phyloP scores from a whole-genome alignment of 2,329 filamentous ascomycete species.

The Microdochium bolleyi region DNA sequence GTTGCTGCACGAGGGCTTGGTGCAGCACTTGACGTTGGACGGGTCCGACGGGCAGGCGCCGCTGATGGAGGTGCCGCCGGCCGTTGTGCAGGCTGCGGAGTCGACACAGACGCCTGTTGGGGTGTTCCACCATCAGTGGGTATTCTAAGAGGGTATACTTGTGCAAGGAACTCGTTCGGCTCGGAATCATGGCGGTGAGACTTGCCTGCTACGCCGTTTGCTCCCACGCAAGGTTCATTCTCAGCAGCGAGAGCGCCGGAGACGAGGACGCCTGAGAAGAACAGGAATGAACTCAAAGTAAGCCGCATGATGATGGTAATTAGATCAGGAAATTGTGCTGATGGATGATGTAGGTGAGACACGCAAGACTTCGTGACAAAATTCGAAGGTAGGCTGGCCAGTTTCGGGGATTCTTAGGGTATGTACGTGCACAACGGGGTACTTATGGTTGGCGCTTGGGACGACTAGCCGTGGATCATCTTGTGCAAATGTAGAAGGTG shows the following conservation, averaged over 20 bases:
- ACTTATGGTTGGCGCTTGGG: no score
- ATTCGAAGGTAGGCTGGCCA: no score
- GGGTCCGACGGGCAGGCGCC: constrained; percentile 29
- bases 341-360: no score
- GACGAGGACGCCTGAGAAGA: constrained; percentile 1
- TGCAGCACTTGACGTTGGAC: constrained; percentile 31
- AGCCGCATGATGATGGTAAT: not conserved
- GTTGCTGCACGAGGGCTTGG: constrained; percentile 25
- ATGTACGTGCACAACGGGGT: no score
- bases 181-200: constrained; percentile 5
- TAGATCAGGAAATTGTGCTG: no score
- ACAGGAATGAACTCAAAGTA: not conserved
- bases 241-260: constrained; percentile 13
- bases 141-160: not conserved
- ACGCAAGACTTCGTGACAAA: no score
- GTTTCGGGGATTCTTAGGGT: no score
- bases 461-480: no score
- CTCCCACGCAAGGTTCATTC: constrained; percentile 23
- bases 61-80: constrained; percentile 26
- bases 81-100: constrained; percentile 22
- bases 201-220: constrained; percentile 8
- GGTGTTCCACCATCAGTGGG: not conserved
- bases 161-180: not conserved
- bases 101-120: constrained; percentile 28
- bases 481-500: no score